Evolutionary conservation across 306 rosid genomes (phyloP), one percentile per base, ranked within the genome.

Genomic region (Prunus padus): DNA sequence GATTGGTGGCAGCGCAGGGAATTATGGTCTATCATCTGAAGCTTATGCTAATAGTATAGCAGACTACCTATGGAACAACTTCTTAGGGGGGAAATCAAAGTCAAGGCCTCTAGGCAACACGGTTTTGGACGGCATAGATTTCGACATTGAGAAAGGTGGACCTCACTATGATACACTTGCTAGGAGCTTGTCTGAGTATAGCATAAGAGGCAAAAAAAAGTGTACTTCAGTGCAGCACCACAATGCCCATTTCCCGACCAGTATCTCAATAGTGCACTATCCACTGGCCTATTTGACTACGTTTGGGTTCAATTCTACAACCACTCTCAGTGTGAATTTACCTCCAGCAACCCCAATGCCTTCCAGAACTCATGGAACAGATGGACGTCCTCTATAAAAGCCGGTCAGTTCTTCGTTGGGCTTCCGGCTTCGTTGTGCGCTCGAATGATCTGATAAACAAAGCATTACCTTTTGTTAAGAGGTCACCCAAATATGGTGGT

Each of bases 301-400:
- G 71, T 84, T 65, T 84, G 83, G 88, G 52, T 84, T 19, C 82
- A 82, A 23, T 85, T 78, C 55, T 86, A 80, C 56, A 52, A 81
- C 76, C 67, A 78, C 2, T 4, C 30, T 0, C 28, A 30, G 0
- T 84, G 86, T 25, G 59, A 78, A 7, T 86, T 22, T 23, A 19
- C 30, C 31, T 1, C 76, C 8, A 55, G 67, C 0, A 71, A 82
- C 26, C 33, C 81, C 1, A 52, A 67, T 22, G 72, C 57, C 11
- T 76, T 86, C 1, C 60, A 56, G 69, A 45, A 2, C 4, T 72
- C 76, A 0, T 81, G 86, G 88, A 62, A 57, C 4, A 33, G 52
- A 3, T 79, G 90, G 90, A 80, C 54, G 1, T 18, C 73, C 18
- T 33, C 72, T 2, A 50, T 79, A 4, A 65, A 44, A 11, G 83